Percentiles rank a stretch among this genome's conserved stretches.
Conservation (phyloP, 768 basidiomycete genomes). For the Termitomyces sp. region DNA sequence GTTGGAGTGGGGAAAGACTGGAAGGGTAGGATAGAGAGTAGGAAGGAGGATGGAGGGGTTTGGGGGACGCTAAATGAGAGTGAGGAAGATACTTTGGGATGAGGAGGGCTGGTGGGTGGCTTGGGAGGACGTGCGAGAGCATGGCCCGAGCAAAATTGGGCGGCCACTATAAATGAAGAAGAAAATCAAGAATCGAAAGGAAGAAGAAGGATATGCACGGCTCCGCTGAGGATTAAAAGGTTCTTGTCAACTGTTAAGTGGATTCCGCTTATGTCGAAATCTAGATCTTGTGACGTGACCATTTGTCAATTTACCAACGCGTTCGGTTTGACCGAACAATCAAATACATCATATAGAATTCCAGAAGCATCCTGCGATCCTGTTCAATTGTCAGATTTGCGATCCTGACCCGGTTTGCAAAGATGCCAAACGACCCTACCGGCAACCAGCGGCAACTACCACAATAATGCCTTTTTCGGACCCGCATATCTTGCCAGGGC, state of each 20-base stretch:
- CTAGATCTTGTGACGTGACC: constrained; percentile 30
- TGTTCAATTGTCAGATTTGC: constrained; percentile 9
- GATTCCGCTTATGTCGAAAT: constrained; percentile 21
- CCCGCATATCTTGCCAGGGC: background rate
- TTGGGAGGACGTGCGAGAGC: constrained; percentile 18
- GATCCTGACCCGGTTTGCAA: constrained; percentile 14
- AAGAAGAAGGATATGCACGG: constrained; percentile 13
- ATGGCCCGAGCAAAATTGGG: constrained; percentile 9
- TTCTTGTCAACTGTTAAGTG: constrained; percentile 10
- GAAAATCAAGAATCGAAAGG: constrained; percentile 3
- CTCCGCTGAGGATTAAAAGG: constrained; percentile 18
- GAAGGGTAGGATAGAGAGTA: constrained; percentile 18
- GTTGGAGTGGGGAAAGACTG: constrained; percentile 18
- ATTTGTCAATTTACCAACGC: constrained; percentile 16
- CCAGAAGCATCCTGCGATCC: constrained; percentile 21
- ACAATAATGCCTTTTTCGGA: constrained; percentile 5
- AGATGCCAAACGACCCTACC: constrained; percentile 1
- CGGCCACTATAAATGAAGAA: constrained; percentile 13
- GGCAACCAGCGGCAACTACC: constrained; percentile 4
- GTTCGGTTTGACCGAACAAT: constrained; percentile 20
- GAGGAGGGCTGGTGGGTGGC: constrained; percentile 16
- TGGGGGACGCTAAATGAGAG: constrained; percentile 16
- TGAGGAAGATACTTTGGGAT: constrained; percentile 20
- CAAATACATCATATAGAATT: constrained; percentile 21
- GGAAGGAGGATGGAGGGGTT: constrained; percentile 18